These are phyloP conservation scores for Collybia sordida DNA, from an alignment of 768 basidiomycete genomes.

Conservation along the genomic window DNA sequence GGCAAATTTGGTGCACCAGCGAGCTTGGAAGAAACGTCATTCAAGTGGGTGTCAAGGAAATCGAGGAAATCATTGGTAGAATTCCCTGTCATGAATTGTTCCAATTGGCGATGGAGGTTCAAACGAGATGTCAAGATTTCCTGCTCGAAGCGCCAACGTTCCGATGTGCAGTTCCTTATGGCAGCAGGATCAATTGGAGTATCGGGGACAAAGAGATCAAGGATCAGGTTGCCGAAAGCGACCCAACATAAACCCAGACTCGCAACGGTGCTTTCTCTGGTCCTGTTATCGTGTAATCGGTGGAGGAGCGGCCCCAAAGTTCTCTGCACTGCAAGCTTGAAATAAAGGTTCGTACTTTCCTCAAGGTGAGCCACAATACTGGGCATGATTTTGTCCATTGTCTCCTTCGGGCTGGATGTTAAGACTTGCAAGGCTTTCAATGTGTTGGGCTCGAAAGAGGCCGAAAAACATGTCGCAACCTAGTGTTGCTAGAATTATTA, in stretches of 20 bases:
- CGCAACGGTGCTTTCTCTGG: constrained; percentile 10
- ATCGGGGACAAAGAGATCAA: constrained; percentile 79
- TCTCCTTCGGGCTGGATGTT: constrained; percentile 13
- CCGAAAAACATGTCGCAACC: constrained; percentile 45
- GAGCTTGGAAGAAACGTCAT: constrained; percentile 27
- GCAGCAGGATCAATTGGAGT: constrained; percentile 85
- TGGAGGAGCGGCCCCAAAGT: constrained; percentile 25
- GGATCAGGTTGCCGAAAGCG: constrained; percentile 53
- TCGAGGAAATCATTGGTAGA: constrained; percentile 43
- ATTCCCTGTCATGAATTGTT: constrained; percentile 58
- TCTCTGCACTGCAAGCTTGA: constrained; percentile 32
- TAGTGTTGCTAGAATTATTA: constrained; percentile 17
- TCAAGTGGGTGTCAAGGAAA: constrained; percentile 40
- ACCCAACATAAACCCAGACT: constrained; percentile 51
- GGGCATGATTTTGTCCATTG: constrained; percentile 17
- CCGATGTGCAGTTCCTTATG: constrained; percentile 45
- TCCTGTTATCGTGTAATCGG: constrained; percentile 7
- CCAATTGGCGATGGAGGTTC: constrained; percentile 52
- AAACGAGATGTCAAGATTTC: constrained; percentile 46
- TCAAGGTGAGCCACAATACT: constrained; percentile 29
- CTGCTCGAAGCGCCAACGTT: constrained; percentile 44
- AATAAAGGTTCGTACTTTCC: constrained; percentile 27
- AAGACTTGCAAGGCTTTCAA: constrained; percentile 13
- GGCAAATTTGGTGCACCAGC: constrained; percentile 25
- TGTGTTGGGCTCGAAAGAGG: constrained; percentile 32